These are phyloP conservation scores for Castanopsis chinensis DNA, from an alignment of 306 rosid species.

Conservation along the genomic window DNA sequence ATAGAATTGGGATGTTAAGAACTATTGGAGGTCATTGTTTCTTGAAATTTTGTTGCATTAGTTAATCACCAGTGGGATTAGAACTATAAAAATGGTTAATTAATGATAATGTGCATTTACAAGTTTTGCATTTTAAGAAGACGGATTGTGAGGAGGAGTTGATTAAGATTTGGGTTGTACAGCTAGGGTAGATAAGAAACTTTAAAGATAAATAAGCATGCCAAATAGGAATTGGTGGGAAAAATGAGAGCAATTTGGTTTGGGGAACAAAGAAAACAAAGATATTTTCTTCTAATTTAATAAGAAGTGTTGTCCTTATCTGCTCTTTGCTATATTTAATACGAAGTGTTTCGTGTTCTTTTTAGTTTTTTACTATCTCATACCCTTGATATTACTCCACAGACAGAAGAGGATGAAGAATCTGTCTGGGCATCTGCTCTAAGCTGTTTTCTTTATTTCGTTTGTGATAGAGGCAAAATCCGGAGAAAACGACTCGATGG, in stretches of 20 bases:
- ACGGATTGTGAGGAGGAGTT: not conserved
- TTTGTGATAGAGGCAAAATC: constrained; percentile 89
- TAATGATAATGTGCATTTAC: not conserved
- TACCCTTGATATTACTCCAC: constrained; percentile 25
- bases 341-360: not conserved
- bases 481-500: constrained; percentile 79
- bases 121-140: not conserved
- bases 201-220: not conserved
- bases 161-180: not conserved
- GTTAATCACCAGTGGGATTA: not conserved
- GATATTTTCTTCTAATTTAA: not conserved
- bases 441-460: constrained; percentile 97
- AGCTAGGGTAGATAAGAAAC: not conserved
- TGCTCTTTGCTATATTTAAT: constrained; percentile 7
- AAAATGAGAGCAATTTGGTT: not conserved
- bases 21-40: not conserved
- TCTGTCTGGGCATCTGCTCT: constrained; percentile 98
- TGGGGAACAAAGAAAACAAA: not conserved
- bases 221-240: not conserved
- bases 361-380: constrained; percentile 6
- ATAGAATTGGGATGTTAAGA: not conserved
- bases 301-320: not conserved
- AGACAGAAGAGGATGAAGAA: constrained; percentile 93
- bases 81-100: not conserved
- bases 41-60: not conserved